Evolutionary conservation across 23 red algal genomes (phyloP).

Genomic region (Gracilaria gracilis): DNA sequence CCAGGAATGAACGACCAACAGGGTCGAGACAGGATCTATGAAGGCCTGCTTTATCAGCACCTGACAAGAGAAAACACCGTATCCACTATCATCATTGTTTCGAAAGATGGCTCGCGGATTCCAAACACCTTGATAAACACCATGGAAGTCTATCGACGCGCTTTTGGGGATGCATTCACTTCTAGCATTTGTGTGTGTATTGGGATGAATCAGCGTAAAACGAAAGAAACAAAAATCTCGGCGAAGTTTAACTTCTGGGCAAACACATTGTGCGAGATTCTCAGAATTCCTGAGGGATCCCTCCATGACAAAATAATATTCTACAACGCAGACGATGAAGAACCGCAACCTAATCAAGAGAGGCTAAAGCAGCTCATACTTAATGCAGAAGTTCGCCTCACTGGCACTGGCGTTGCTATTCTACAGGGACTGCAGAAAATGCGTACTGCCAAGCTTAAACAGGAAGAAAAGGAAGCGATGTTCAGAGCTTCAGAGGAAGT

Average conservation of each 20-base stretch:
- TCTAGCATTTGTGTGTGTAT: background rate
- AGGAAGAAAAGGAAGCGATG: background rate
- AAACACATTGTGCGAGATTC: background rate
- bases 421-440: background rate
- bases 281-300: background rate
- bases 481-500: background rate
- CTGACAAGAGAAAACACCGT: background rate
- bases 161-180: background rate
- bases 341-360: background rate
- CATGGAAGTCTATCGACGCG: background rate
- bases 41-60: background rate
- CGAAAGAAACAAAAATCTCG: background rate
- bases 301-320: background rate
- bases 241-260: background rate
- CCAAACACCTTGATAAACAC: background rate
- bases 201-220: background rate
- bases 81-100: background rate
- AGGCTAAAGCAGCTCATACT: background rate
- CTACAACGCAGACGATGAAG: background rate
- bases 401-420: background rate
- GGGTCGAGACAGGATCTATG: background rate
- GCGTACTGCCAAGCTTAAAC: background rate
- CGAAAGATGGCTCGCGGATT: background rate
- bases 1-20: conserved; percentile 1
- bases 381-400: background rate